Base-by-base conservation (phyloP, 2,329 filamentous ascomycete species). In the Penicillium verrucosum region DNA sequence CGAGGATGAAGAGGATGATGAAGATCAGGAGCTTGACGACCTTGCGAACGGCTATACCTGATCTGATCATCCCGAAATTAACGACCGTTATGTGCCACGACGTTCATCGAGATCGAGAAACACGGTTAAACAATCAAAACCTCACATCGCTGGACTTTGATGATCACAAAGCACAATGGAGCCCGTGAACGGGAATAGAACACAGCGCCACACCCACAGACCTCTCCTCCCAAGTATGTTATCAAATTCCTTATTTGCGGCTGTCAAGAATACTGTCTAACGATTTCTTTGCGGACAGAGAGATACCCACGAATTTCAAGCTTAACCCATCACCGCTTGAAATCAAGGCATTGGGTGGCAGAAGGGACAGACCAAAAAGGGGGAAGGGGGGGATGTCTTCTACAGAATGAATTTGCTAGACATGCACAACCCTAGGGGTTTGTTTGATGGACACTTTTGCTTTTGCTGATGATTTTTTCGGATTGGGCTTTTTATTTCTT, bases 1-100 rank as follows among this genome's bases (percentile, higher is more conserved):
- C 11, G 49, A 32, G 11, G 38, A 45, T 3, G 49, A 51, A 21
- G 49, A 56, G 9, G 53, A 56, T 16, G 47, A 51, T 10, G 54
- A 56, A 52, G 54, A 56, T 16, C 41, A 56, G 34, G 54, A 56
- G 36, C 41, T 56, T 23, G 54, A 52, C 4, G 54, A 56, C n/a
- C 54, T 56, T 25, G 48, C 25, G 29, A 56, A 52, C 8, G 48
- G 36, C 9, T 30, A 41, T 7, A 21, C 41, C 12, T 56, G 54
- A 56, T 34, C 29, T 36, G 7, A 18, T 34, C 14, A n/a, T 36
- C 34, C 18, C 11, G 25, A 5, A 40, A 42, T 21, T 18, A 41
- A 42, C 10, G 27, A 42, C 32, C 18, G 9, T 25, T 48, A 54
- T 40, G 25, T 36, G 27, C 29, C 36, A 48, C 11, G 51, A 54